A percentile compares a stretch with the other conserved stretches of the same genome.
Conservation (phyloP, 176 grass and related monocot species). For the Carex scoparia region DNA sequence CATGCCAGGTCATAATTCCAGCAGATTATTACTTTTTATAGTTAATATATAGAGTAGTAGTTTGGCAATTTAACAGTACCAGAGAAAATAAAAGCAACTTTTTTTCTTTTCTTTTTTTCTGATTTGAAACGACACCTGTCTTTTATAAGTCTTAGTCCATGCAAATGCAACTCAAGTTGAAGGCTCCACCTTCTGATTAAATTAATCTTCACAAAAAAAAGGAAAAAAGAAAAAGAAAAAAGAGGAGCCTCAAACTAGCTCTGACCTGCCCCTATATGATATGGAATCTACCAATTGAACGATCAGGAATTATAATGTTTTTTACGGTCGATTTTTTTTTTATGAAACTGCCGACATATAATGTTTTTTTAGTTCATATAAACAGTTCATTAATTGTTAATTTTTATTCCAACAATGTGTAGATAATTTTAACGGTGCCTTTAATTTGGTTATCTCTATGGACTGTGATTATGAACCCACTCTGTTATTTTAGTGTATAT, state of each 20-base stretch:
- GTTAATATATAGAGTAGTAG: not conserved
- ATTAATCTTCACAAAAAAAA: conserved; percentile 7
- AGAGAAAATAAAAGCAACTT: not conserved
- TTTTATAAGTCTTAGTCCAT: not conserved
- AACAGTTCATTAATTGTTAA: not conserved
- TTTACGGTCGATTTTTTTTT: not conserved
- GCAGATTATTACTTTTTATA: not conserved
- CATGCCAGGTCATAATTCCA: not conserved
- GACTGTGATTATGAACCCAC: conserved; percentile 13
- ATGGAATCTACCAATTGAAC: conserved; percentile 9
- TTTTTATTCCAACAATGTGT: not conserved
- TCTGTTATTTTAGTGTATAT: not conserved
- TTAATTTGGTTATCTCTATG: not conserved
- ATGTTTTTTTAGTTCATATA: not conserved
- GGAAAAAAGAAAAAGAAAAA: not conserved
- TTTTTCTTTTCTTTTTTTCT: not conserved
- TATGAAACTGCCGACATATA: not conserved
- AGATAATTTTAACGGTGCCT: not conserved
- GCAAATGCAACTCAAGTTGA: not conserved
- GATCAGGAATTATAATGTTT: not conserved
- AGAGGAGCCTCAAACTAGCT: not conserved
- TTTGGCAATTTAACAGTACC: not conserved
- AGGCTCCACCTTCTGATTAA: not conserved
- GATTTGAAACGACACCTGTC: not conserved
- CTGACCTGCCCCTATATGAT: not conserved